phyloP scores from a whole-genome alignment of 164 flowering plant genomes.

The Vitis riparia region DNA sequence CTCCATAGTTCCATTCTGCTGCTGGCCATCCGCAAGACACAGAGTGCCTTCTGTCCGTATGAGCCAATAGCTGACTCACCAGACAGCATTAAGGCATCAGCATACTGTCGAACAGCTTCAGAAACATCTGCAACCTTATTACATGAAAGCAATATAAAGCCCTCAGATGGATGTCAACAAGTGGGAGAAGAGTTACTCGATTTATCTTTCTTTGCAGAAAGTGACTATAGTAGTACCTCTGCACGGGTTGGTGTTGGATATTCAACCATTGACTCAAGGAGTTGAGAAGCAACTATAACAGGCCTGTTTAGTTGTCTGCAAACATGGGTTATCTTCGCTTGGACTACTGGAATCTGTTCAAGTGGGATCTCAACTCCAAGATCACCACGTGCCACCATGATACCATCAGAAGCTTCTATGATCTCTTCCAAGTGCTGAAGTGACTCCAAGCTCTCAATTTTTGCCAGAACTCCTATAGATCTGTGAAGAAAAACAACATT shows the following conservation, averaged over 20 bases:
- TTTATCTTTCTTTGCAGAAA: too few species aligned
- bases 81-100: constrained; percentile 92
- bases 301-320: constrained; percentile 90
- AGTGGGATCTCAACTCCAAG: constrained; percentile 92
- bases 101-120: constrained; percentile 83
- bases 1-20: constrained; percentile 67
- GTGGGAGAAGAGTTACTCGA: too few species aligned
- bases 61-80: constrained; percentile 92
- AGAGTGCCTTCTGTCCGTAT: constrained; percentile 67
- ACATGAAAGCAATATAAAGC: constrained; percentile 7
- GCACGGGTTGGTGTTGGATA: constrained; percentile 95
- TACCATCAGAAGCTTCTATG: constrained; percentile 83
- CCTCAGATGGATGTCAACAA: too few species aligned
- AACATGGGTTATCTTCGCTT: constrained; percentile 50
- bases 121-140: constrained; percentile 88
- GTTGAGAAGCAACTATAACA: constrained; percentile 91
- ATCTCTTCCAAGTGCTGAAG: constrained; percentile 68
- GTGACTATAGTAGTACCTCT: constrained; percentile 50
- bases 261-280: constrained; percentile 92
- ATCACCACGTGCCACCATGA: constrained; percentile 94
- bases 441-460: constrained; percentile 82
- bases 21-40: constrained; percentile 65
- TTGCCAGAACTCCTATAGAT: constrained; percentile 67
- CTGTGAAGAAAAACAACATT: constrained; percentile 32
- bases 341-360: constrained; percentile 80